Evolutionary conservation across 768 basidiomycete genomes (phyloP).

Genomic region (Bullera alba): DNA sequence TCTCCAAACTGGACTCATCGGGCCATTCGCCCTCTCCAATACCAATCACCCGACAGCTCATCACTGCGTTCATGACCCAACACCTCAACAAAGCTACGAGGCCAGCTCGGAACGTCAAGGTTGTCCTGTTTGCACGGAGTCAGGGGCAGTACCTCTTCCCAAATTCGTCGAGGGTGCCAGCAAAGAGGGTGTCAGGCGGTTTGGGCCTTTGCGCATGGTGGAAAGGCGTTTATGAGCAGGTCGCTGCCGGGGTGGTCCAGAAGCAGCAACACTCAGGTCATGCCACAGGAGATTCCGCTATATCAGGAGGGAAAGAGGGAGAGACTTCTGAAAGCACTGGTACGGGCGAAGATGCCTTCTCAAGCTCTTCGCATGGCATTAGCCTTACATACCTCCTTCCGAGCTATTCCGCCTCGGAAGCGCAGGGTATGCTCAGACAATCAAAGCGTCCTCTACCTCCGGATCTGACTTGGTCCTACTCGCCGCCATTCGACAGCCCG

Average conservation of each 20-base stretch:
- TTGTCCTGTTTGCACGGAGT: constrained; percentile 84
- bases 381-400: constrained; percentile 34
- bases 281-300: background rate
- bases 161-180: constrained; percentile 63
- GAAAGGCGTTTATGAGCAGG: constrained; percentile 64
- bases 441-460: constrained; percentile 13
- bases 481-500: constrained; percentile 24
- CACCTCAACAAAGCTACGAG: constrained; percentile 61
- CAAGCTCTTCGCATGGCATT: background rate
- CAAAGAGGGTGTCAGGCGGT: constrained; percentile 71
- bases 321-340: background rate
- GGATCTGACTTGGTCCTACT: constrained; percentile 50
- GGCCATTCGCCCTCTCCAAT: constrained; percentile 55
- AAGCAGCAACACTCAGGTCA: background rate
- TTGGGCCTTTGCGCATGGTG: constrained; percentile 84
- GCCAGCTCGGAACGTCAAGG: constrained; percentile 58
- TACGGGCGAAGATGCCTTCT: background rate
- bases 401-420: constrained; percentile 30
- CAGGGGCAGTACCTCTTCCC: constrained; percentile 92
- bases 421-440: constrained; percentile 25
- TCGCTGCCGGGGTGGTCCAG: constrained; percentile 44
- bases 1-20: constrained; percentile 91
- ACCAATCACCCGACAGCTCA: constrained; percentile 56
- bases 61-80: constrained; percentile 57
- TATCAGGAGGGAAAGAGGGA: background rate